Base-by-base conservation (phyloP, 352 stramenopile species). In the Globisporangium heterothallicum region DNA sequence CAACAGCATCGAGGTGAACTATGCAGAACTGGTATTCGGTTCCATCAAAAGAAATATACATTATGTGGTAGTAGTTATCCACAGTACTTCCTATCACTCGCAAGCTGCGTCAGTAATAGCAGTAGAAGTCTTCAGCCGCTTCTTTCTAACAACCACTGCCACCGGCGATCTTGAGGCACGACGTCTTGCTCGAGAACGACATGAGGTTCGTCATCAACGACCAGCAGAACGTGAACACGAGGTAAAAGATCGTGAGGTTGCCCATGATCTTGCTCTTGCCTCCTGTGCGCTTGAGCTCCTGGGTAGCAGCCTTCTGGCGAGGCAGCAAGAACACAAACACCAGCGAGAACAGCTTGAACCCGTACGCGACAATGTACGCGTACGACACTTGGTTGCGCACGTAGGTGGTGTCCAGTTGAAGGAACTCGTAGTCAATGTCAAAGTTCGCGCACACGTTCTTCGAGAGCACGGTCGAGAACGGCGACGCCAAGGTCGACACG, bases 181-280 rank as follows among this genome's bases (percentile, higher is more conserved):
- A 44, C 16, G 47, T 44, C 21, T 29, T 50, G 22, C 32, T 44
- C 12, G 47, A 68, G 26, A 68, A 54, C 16, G 43, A 19, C 35
- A 68, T 43, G 18, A 68, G 6, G 40, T 64, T 68, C 4, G 51
- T 64, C 35, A 49, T 64, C 26, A 68, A 21, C 34, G 56, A 42
- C 38, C 36, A 57, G 38, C 64, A 34, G 34, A 64, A 40, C 13
- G 24, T 25, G 25, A 65, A 49, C n/a, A 49, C 10, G n/a, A 57
- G 13, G 40, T 57, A 42, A 8, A 62, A 6, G 26, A 57, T 42
- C 24, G 49, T 64, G 29, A 51, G 9, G 35, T 49, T 22, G n/a
- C 53, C 53, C 21, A 54, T 51, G 12, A 16, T 1, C 19, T 54
- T 53, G 58, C 38, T 64, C 21, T 16, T 38, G 30, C 52, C 29